Evolutionary conservation across 1,139 yeast species (phyloP).

Genomic region (Debaryomyces subglobosus): DNA sequence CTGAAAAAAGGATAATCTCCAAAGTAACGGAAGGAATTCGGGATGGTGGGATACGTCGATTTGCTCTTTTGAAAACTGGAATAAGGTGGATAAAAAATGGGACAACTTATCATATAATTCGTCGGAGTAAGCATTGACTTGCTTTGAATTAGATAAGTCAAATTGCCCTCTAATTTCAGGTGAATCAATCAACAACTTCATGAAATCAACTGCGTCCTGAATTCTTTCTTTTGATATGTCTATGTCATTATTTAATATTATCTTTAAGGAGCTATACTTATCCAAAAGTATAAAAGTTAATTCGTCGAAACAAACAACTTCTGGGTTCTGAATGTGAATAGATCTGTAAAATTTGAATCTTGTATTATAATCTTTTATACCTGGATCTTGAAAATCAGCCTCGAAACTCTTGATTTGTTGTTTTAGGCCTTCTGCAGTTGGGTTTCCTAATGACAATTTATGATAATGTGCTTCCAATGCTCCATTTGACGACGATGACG

Average conservation of each 20-base stretch:
- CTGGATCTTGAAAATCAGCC: constrained; percentile 22
- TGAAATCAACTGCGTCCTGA: constrained; percentile 33
- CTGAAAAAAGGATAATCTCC: constrained; percentile 32
- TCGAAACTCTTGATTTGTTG: constrained; percentile 21
- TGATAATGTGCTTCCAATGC: background rate
- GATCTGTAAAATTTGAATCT: constrained; percentile 41
- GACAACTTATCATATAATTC: constrained; percentile 27
- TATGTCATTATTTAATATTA: constrained; percentile 16
- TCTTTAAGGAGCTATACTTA: constrained; percentile 30
- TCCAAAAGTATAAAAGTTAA: constrained; percentile 27
- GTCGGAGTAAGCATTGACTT: constrained; percentile 13
- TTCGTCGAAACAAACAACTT: constrained; percentile 27
- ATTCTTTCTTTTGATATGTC: constrained; percentile 23
- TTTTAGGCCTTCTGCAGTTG: constrained; percentile 14
- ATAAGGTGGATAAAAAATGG: constrained; percentile 28
- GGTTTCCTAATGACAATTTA: constrained; percentile 7
- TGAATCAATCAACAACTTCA: constrained; percentile 39
- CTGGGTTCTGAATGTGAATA: constrained; percentile 41
- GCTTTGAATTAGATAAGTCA: constrained; percentile 10
- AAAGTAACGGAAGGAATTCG: constrained; percentile 38
- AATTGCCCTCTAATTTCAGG: constrained; percentile 23
- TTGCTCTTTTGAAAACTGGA: constrained; percentile 28
- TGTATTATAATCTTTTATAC: constrained; percentile 32
- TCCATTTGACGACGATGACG: background rate
- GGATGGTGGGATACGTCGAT: constrained; percentile 29